Percentiles rank a stretch among this genome's conserved stretches.
These are phyloP conservation scores for Lotus japonicus DNA, from an alignment of 306 rosid species.

Conservation along the genomic window DNA sequence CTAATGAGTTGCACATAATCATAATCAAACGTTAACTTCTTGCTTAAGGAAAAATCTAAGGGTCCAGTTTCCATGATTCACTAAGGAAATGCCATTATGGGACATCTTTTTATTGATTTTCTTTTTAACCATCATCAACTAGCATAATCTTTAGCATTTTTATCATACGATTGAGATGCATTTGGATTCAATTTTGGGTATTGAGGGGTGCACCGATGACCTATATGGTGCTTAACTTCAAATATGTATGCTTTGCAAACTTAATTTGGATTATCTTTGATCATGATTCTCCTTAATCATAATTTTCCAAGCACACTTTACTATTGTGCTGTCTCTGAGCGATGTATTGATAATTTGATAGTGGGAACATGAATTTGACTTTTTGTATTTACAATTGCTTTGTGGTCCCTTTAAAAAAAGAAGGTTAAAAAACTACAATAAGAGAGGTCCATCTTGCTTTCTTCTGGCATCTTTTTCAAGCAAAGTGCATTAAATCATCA, in stretches of 20 bases:
- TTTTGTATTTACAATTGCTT: constrained; percentile 17
- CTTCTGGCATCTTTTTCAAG: constrained; percentile 25
- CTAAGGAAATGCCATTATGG: background rate
- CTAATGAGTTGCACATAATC: background rate
- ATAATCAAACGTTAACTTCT: constrained; percentile 15
- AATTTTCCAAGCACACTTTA: constrained; percentile 27
- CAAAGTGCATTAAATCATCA: constrained; percentile 35
- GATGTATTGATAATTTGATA: constrained; percentile 28
- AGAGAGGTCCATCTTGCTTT: constrained; percentile 24
- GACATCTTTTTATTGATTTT: background rate
- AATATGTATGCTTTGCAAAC: background rate
- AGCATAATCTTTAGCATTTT: constrained; percentile 5
- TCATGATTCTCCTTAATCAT: constrained; percentile 34
- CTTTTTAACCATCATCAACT: background rate
- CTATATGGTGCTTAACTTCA: background rate
- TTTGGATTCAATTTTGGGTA: background rate
- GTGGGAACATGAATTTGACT: constrained; percentile 53
- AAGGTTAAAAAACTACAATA: constrained; percentile 1
- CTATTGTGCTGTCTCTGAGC: constrained; percentile 22
- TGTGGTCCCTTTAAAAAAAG: constrained; percentile 35
- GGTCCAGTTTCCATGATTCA: constrained; percentile 23
- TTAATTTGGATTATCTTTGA: constrained; percentile 27
- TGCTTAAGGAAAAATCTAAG: constrained; percentile 14
- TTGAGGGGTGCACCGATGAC: background rate
- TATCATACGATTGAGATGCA: background rate